Percentiles rank a stretch among this genome's conserved stretches.
These are phyloP conservation scores for Phaeophleospora eucalypticola DNA, from an alignment of 2,329 filamentous ascomycete genomes.

Conservation along the genomic window DNA sequence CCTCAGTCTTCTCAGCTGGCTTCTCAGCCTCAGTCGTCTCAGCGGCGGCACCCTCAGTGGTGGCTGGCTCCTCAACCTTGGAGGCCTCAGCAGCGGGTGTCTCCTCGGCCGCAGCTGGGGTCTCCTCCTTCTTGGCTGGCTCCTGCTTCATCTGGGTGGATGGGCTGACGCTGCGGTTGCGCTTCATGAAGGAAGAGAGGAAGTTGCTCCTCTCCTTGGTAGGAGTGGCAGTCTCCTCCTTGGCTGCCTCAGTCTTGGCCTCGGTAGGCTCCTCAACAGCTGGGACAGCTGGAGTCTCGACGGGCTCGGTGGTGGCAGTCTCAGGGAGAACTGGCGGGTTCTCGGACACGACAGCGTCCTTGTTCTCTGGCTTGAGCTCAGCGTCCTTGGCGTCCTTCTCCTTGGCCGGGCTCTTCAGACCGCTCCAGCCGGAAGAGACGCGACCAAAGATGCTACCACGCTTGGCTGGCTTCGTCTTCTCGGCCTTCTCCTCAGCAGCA, in stretches of 20 bases:
- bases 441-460: constrained; percentile 79
- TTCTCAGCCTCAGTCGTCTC: constrained; percentile 29
- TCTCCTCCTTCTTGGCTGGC: constrained; percentile 27
- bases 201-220: constrained; percentile 35
- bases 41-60: constrained; percentile 26
- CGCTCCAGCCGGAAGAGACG: constrained; percentile 55
- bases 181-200: constrained; percentile 33
- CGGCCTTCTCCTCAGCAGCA: constrained; percentile 37
- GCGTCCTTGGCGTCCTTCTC: constrained; percentile 72
- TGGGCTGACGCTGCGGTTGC: constrained; percentile 35
- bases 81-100: constrained; percentile 21
- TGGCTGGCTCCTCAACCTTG: constrained; percentile 25
- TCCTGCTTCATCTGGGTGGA: constrained; percentile 35
- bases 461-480: constrained; percentile 67
- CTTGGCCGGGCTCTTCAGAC: constrained; percentile 45
- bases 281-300: constrained; percentile 32
- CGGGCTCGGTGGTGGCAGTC: constrained; percentile 42
- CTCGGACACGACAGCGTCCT: constrained; percentile 45
- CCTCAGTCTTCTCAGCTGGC: constrained; percentile 23
- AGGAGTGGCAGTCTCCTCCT: constrained; percentile 34
- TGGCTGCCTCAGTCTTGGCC: constrained; percentile 39
- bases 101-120: constrained; percentile 29
- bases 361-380: constrained; percentile 53
- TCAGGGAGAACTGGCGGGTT: constrained; percentile 34
- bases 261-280: constrained; percentile 35